Percentiles rank a stretch among this genome's conserved stretches.
phyloP scores from a whole-genome alignment of 1,139 yeast species.

The Pneumocystis murina region DNA sequence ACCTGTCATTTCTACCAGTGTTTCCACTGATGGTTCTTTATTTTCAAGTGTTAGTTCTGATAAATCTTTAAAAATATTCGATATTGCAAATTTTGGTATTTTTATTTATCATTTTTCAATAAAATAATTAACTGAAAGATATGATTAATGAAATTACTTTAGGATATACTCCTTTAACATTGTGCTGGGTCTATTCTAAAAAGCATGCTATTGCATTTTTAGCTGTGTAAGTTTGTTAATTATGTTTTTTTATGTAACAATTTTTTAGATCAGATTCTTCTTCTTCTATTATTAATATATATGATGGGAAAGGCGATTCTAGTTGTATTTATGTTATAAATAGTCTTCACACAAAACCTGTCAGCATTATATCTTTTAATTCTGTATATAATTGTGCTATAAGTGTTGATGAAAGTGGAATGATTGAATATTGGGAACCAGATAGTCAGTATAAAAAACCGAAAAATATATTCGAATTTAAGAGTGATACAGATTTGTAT shows the following conservation, averaged over 20 bases:
- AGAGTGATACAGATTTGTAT: slow-evolving; percentile 32
- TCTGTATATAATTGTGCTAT: slow-evolving; percentile 25
- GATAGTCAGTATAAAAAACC: slow-evolving; percentile 17
- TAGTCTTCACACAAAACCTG: slow-evolving; percentile 24
- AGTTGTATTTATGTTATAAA: slow-evolving; percentile 15
- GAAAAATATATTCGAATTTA: slow-evolving; percentile 24
- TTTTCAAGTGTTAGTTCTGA: slow-evolving; percentile 26
- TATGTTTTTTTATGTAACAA: background rate
- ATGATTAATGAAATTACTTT: slow-evolving; percentile 29
- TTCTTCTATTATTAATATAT: slow-evolving; percentile 18
- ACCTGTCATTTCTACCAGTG: slow-evolving; percentile 16
- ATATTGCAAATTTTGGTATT: slow-evolving; percentile 21
- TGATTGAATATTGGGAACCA: slow-evolving; percentile 34
- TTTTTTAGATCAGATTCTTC: slow-evolving; percentile 18
- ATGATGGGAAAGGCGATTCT: slow-evolving; percentile 18
- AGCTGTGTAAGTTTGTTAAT: slow-evolving; percentile 11
- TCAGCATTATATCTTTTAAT: slow-evolving; percentile 24
- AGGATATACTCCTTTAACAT: slow-evolving; percentile 19
- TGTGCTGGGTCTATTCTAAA: slow-evolving; percentile 19
- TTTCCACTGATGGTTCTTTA: slow-evolving; percentile 20
- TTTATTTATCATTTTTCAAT: slow-evolving; percentile 18
- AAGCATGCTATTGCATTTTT: slow-evolving; percentile 13
- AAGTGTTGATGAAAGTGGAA: slow-evolving; percentile 29
- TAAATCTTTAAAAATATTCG: slow-evolving; percentile 27
- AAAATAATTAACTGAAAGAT: slow-evolving; percentile 13